Conservation (phyloP, 352 stramenopile species). For the Sclerospora graminicola region DNA sequence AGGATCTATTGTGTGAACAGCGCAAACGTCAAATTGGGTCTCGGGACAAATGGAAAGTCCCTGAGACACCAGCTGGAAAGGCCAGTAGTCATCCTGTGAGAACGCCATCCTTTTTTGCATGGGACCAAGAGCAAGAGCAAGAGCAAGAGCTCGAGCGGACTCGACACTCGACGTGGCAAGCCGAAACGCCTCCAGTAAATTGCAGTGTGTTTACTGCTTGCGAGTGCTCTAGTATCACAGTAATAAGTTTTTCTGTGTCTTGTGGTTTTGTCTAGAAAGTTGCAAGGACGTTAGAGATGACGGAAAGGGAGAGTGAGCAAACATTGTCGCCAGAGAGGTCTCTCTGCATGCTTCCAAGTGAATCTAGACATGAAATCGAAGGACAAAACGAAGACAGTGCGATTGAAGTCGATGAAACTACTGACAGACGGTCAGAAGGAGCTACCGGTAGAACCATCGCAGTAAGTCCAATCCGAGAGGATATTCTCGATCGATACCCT, state of each 20-base stretch:
- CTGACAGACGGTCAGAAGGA: background rate
- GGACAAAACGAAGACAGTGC: slow-evolving; percentile 4
- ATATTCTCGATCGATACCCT: slow-evolving; percentile 16
- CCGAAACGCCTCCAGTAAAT: slow-evolving; percentile 11
- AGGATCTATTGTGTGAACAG: slow-evolving; percentile 44
- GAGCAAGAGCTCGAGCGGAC: background rate
- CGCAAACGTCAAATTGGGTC: slow-evolving; percentile 35
- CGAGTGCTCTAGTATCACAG: no score
- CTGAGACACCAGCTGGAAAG: slow-evolving; percentile 27
- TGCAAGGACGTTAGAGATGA: slow-evolving; percentile 17
- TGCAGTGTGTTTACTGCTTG: no score
- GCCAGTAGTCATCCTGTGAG: slow-evolving; percentile 8
- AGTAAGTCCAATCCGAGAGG: slow-evolving; percentile 15
- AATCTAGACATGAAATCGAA: slow-evolving; percentile 1
- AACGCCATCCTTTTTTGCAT: slow-evolving; percentile 44
- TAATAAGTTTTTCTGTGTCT: background rate
- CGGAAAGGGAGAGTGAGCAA: slow-evolving; percentile 1
- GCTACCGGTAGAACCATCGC: slow-evolving; percentile 5
- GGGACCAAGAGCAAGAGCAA: slow-evolving; percentile 14
- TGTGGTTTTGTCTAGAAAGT: slow-evolving; percentile 7
- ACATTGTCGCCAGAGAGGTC: slow-evolving; percentile 8
- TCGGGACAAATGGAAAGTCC: slow-evolving; percentile 36
- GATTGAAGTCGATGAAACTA: slow-evolving; percentile 7
- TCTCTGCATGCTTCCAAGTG: background rate
- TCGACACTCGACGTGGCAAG: slow-evolving; percentile 2